phyloP scores from a whole-genome alignment of 106 monocot genomes.

The Allium cepa region DNA sequence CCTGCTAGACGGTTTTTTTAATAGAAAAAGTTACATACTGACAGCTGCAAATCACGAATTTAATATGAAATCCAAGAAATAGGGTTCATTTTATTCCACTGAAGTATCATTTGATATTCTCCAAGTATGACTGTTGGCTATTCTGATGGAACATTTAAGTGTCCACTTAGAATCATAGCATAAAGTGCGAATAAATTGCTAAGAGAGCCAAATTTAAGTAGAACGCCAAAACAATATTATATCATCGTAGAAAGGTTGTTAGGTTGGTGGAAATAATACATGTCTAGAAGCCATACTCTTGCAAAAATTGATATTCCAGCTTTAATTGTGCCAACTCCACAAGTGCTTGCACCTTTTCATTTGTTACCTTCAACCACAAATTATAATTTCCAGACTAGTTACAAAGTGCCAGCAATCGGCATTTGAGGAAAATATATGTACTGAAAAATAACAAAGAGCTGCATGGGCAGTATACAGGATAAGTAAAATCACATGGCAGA shows the following conservation, averaged over 20 bases:
- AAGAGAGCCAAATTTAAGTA: not conserved
- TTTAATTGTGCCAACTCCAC: slow-evolving; percentile 66
- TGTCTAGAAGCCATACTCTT: slow-evolving; percentile 30
- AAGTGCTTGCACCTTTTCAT: slow-evolving; percentile 71
- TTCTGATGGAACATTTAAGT: not conserved
- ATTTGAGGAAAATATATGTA: too few relatives aligned
- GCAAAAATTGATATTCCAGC: slow-evolving; percentile 42
- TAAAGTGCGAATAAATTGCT: not conserved
- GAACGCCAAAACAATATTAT: too few relatives aligned
- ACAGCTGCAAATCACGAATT: not conserved
- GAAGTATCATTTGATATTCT: not conserved
- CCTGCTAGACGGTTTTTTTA: not conserved
- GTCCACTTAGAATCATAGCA: too few relatives aligned
- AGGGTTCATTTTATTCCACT: not conserved
- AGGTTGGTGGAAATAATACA: not conserved
- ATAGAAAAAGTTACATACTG: not conserved
- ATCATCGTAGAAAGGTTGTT: not conserved
- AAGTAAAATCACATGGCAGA: too few relatives aligned
- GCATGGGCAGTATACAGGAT: too few relatives aligned
- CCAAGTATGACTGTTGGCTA: not conserved
- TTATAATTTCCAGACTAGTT: not conserved
- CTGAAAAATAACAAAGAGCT: too few relatives aligned
- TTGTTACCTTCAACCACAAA: slow-evolving; percentile 39
- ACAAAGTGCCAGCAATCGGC: too few relatives aligned
- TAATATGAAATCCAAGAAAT: not conserved